Percentiles rank a stretch among this genome's conserved stretches.
Conservation (phyloP, 2,329 filamentous ascomycete species). For the Fusarium clavum region DNA sequence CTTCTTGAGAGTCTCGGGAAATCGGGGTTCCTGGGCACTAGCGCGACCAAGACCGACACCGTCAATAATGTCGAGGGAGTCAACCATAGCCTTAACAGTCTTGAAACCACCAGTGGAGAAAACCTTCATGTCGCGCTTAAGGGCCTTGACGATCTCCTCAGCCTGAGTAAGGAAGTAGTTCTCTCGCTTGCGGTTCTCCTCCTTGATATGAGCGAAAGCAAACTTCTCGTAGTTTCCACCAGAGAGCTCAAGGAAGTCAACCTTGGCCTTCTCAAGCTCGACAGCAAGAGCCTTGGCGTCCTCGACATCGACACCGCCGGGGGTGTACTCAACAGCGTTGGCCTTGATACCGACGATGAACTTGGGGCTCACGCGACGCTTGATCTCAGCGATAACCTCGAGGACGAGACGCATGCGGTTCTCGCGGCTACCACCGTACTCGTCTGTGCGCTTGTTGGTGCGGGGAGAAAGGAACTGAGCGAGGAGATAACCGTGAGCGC, state of each 20-base stretch:
- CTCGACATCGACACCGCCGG: constrained; percentile 61
- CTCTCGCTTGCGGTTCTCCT: constrained; percentile 64
- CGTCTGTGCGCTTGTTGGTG: constrained; percentile 62
- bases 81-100: constrained; percentile 11
- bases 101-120: constrained; percentile 37
- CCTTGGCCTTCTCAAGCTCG: constrained; percentile 59
- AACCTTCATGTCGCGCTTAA: constrained; percentile 27
- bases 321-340: constrained; percentile 65
- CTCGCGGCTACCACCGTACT: constrained; percentile 58
- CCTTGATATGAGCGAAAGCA: constrained; percentile 62
- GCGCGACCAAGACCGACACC: constrained; percentile 25
- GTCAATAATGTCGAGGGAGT: constrained; percentile 27
- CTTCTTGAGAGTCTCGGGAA: constrained; percentile 20
- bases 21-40: constrained; percentile 16
- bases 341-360: constrained; percentile 66
- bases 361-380: constrained; percentile 57
- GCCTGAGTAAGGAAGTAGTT: constrained; percentile 70
- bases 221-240: constrained; percentile 69
- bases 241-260: constrained; percentile 68
- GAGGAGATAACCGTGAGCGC: constrained; percentile 57
- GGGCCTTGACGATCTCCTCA: constrained; percentile 57
- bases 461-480: constrained; percentile 60
- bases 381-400: constrained; percentile 55
- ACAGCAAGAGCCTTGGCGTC: constrained; percentile 61
- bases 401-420: constrained; percentile 59